phyloP scores from a whole-genome alignment of 1,139 yeast genomes.

The Protomyces pachydermus region DNA sequence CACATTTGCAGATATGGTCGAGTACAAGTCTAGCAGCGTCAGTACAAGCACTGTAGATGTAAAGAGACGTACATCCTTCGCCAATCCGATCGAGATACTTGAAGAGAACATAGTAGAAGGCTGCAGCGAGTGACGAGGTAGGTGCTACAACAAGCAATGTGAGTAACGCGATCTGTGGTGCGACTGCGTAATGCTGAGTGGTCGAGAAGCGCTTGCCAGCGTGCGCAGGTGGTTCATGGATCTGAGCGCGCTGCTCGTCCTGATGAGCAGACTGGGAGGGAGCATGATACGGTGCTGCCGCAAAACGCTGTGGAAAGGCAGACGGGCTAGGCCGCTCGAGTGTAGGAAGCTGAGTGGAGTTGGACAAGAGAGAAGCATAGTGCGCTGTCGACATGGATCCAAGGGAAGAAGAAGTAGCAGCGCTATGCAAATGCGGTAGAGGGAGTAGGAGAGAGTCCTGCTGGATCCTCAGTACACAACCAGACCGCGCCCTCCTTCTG shows the following conservation, averaged over 20 bases:
- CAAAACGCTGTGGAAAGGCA: background rate
- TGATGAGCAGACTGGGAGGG: background rate
- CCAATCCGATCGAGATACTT: background rate
- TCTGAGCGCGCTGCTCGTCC: background rate
- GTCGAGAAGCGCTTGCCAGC: background rate
- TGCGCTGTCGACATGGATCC: background rate
- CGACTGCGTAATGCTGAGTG: background rate
- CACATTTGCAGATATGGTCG: slow-evolving; percentile 1
- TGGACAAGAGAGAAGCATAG: background rate
- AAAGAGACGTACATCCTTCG: background rate
- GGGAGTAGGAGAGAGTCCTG: too few species aligned
- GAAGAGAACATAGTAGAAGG: slow-evolving; percentile 4
- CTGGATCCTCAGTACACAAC: too few species aligned
- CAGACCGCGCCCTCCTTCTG: too few species aligned
- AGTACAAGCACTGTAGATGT: background rate
- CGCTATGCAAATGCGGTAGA: too few species aligned
- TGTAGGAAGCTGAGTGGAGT: background rate
- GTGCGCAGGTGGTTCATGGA: background rate
- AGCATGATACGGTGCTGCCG: background rate
- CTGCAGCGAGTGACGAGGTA: background rate
- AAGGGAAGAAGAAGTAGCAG: too few species aligned
- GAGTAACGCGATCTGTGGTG: slow-evolving; percentile 3
- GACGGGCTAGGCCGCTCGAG: background rate
- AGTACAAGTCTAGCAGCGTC: background rate
- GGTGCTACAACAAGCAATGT: slow-evolving; percentile 2